Evolutionary conservation across 352 stramenopile genomes (phyloP), one percentile per base, ranked within the genome.

Genomic region (Globisporangium apiculatum): DNA sequence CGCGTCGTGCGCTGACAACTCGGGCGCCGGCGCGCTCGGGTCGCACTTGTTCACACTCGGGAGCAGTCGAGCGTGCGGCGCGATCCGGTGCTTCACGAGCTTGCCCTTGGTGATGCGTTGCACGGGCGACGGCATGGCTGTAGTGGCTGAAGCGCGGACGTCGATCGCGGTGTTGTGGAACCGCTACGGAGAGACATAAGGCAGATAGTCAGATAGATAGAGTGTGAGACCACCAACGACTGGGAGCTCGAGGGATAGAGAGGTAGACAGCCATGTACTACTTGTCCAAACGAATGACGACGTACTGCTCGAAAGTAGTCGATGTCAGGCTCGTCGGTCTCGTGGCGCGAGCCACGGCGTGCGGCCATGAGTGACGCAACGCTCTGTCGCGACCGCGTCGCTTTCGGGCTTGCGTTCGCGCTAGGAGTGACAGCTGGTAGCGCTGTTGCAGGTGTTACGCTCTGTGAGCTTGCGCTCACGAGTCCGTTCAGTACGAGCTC

Each of bases 401-500:
- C 18, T 11, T 59, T 63, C 17, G 56, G 48, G 47, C 41, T 57
- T 15, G 9, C 54, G 14, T 43, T 31, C 31, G 17, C 60, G 15
- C 37, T 59, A 46, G 67, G 57, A 45, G 51, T 55, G n/a, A 83
- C 61, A 18, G 61, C 58, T 2, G 60, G 55, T 9, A 56, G 40
- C 24, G 47, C 18, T 57, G 48, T 58, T 55, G 55, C 49, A 31
- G 24, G 24, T 31, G 24, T 31, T 3, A 31, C 24, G 24, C 24
- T 31, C 46, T 60, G 61, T 56, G 60, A 68, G 41, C 73, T 84
- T 45, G 65, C 79, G 41, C 71, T 80, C 6, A 91, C 72, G 58
- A 90, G 68, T 18, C 79, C 83, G 54, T 79, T 76, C 7, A 91
- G 71, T 40, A 94, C 79, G 31, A 94, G 69, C 56, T 94, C 81